Conservation (phyloP, 352 stramenopile genomes). For the Pythium monospermum region DNA sequence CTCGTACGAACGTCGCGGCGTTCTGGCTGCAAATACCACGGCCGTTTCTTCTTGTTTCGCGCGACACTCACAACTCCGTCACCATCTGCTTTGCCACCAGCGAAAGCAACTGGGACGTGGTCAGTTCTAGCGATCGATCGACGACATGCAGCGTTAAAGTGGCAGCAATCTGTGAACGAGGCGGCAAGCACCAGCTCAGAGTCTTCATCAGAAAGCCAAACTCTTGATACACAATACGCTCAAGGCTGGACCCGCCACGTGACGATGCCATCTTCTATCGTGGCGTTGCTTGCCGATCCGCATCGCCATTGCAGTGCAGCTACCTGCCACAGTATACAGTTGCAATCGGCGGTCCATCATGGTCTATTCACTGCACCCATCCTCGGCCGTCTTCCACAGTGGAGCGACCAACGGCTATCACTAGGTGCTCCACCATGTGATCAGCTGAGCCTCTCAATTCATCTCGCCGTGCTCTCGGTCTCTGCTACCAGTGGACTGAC, state of each 20-base stretch:
- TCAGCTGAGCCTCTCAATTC: neutral
- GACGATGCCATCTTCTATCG: neutral
- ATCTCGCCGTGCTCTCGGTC: neutral
- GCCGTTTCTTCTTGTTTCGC: conserved; percentile 18
- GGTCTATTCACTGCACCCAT: neutral
- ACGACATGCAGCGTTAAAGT: neutral
- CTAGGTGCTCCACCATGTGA: neutral
- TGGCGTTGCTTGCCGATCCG: neutral
- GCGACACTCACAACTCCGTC: neutral
- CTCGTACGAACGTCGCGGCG: conserved; percentile 3
- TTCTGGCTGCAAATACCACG: conserved; percentile 13
- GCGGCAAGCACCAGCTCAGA: neutral
- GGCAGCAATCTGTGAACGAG: neutral
- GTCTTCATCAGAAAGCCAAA: too few relatives aligned
- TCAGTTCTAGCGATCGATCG: neutral
- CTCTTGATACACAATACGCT: neutral
- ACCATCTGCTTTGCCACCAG: neutral
- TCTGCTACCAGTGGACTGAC: neutral
- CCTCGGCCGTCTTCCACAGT: neutral
- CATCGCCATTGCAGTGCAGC: too few relatives aligned
- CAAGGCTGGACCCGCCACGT: neutral
- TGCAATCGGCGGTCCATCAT: neutral
- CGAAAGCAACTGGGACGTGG: neutral
- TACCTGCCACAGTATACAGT: neutral
- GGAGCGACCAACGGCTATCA: neutral